Base-by-base conservation (phyloP, 495 filamentous ascomycete species). In the Aspergillus indologenus region DNA sequence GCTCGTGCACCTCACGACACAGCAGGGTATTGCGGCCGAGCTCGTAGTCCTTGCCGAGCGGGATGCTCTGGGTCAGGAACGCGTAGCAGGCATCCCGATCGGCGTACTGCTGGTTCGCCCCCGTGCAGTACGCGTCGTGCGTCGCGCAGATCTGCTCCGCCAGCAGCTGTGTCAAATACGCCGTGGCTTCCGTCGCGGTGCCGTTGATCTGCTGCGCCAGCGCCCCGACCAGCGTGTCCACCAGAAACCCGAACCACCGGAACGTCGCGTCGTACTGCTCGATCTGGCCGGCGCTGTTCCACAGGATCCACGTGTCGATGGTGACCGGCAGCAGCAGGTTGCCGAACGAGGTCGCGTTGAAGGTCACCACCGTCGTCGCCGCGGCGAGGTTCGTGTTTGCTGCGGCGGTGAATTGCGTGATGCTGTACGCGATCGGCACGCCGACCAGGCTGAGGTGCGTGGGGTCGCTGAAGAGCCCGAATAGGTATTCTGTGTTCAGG, bases 401-500 rank as follows among this genome's bases (percentile, higher is more conserved):
- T 4, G 34, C 34, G 34, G 71, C 79, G 19, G 67, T 54, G 58
- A 80, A 81, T 31, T 80, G 70, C 14, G 72, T 72, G 53, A 82
- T 75, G 61, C 71, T 75, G 56, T 77, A 81, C 3, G 55, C 48
- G 12, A 71, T 56, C 0, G 79, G 76, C 12, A 72, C 54, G 6
- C 79, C 78, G 11, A 78, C 65, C 6, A 82, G 65, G 17, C 67
- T 70, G 64, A 77, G 53, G 7, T 67, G 63, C 1, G 55, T 26
- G 2, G 71, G 66, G 31, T 73, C 65, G 0, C 68, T 58, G 66
- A 82, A 80, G 23, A 75, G 67, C 4, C 70, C 68, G 54, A 79
- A 81, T 52, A 80, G 72, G 57, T 81, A 81, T 57, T 81, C 76
- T 3, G 69, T 78, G 61, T 81, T 73, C 26, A 73, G 64, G 23